Evolutionary conservation across 2,329 filamentous ascomycete species (phyloP), one percentile per base, ranked within the genome.

Genomic region (Fusarium vanettenii): DNA sequence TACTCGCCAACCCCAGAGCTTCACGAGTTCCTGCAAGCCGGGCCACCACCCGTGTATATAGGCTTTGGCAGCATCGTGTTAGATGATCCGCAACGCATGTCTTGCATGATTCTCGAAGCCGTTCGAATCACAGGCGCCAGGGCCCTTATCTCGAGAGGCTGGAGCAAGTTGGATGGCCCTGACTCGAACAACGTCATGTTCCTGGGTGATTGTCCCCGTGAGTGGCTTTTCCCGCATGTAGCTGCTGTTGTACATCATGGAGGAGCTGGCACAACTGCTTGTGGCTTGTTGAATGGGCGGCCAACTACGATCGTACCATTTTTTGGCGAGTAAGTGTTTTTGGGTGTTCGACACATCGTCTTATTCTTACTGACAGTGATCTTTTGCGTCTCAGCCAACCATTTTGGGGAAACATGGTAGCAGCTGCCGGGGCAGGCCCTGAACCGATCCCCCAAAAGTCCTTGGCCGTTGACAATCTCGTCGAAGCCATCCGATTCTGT

Each of bases 351-450:
- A 2, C 16, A 35, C 27, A 14, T 31, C 3, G 13, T 5, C 11
- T 20, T 14, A 11, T 52, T 7, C 9, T 31, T 20, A n/a, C 29
- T 55, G 13, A 55, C 16, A 16, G 7, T 22, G n/a, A 4, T 55
- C n/a, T n/a, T n/a, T n/a, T n/a, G n/a, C n/a, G n/a, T n/a, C n/a
- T 2, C 50, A 56, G 50, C 76, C 93, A 95, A 80, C 92, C 92
- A 0, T 95, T 95, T 78, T 95, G 93, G 93, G 93, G 93, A 8
- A 87, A 90, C 13, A 95, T 95, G 88, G 89, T 95, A 25, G 88
- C 91, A 0, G 87, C 86, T 61, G 92, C 93, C 13, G 92, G 92
- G 9, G 93, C 93, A 8, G 93, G 93, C 0, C 93, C 93, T 0
- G 81, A 86, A 1, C 92, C 93, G 0, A 90, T 94, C 56, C 91